phyloP scores from a whole-genome alignment of 495 filamentous ascomycete genomes.

The Neurospora sp. region DNA sequence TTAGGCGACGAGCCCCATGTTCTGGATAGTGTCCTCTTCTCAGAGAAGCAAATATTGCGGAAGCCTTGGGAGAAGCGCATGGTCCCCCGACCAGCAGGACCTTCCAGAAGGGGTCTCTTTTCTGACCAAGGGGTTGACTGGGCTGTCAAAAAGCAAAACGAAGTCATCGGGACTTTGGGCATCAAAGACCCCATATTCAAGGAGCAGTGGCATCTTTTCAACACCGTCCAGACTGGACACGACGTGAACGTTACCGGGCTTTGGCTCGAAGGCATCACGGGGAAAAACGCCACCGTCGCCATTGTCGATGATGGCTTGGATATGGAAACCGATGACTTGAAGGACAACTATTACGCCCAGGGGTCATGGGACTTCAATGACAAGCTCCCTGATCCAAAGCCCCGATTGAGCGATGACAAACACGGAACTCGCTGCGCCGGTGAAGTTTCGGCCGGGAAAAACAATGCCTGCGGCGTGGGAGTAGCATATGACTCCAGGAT shows the following conservation, averaged over 20 bases:
- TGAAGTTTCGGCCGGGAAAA: conserved; percentile 82
- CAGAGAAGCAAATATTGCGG: conserved; percentile 69
- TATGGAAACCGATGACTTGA: conserved; percentile 92
- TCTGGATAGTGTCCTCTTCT: conserved; percentile 66
- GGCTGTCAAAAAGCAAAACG: conserved; percentile 45
- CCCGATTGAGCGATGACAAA: conserved; percentile 65
- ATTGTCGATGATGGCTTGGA: conserved; percentile 96
- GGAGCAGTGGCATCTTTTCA: conserved; percentile 94
- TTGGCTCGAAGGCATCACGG: conserved; percentile 89
- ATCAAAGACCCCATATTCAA: conserved; percentile 86
- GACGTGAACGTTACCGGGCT: conserved; percentile 90
- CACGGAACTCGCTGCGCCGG: conserved; percentile 94
- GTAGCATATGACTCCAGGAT: conserved; percentile 89
- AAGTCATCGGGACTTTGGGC: conserved; percentile 51
- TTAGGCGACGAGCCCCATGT: conserved; percentile 35
- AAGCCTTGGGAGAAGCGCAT: conserved; percentile 67
- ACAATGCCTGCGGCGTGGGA: conserved; percentile 90
- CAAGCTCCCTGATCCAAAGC: conserved; percentile 63
- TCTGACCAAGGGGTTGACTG: conserved; percentile 26
- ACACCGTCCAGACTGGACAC: conserved; percentile 69
- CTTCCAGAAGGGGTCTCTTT: neutral
- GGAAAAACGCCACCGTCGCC: conserved; percentile 76
- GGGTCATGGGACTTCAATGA: conserved; percentile 98
- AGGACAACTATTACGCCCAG: conserved; percentile 78
- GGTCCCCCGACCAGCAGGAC: conserved; percentile 27